Percentiles rank a stretch among this genome's conserved stretches.
phyloP scores from a whole-genome alignment of 805 yeast species.

The Osmozyma mogii region DNA sequence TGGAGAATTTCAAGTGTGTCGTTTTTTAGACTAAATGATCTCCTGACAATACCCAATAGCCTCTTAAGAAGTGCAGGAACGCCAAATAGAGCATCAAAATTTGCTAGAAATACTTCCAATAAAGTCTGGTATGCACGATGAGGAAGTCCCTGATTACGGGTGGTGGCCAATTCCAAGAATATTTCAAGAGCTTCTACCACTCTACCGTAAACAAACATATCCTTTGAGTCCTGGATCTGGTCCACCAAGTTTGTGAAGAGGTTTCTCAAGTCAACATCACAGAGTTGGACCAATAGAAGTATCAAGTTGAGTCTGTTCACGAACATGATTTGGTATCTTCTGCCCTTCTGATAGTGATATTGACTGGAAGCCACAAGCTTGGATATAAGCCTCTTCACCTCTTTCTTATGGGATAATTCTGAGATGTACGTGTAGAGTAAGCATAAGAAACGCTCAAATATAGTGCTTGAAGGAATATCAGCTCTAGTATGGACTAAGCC shows the following conservation, averaged over 20 bases:
- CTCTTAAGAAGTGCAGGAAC: conserved; percentile 4
- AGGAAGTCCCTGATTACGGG: too few relatives aligned
- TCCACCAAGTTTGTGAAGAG: conserved; percentile 20
- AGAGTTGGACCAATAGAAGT: conserved; percentile 24
- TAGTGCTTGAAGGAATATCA: conserved; percentile 19
- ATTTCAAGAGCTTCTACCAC: conserved; percentile 15
- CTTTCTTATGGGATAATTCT: conserved; percentile 15
- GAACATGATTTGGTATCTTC: conserved; percentile 23
- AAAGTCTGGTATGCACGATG: too few relatives aligned
- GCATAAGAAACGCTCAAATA: conserved; percentile 30
- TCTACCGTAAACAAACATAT: conserved; percentile 16
- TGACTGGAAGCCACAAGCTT: conserved; percentile 33
- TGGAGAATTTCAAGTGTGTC: conserved; percentile 4
- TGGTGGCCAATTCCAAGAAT: conserved; percentile 14
- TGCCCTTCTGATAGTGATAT: conserved; percentile 21
- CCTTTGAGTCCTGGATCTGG: conserved; percentile 16
- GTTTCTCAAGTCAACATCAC: conserved; percentile 24
- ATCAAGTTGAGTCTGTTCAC: conserved; percentile 31
- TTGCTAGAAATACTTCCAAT: conserved; percentile 9
- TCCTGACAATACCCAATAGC: conserved; percentile 4
- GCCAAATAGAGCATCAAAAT: conserved; percentile 1
- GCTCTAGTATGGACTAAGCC: conserved; percentile 16
- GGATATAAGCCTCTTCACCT: conserved; percentile 23
- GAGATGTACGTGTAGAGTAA: conserved; percentile 27
- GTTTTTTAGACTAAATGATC: conserved; percentile 3